Evolutionary conservation across 2,329 filamentous ascomycete species (phyloP).

Genomic region (Sclerotinia sclerotiorum): DNA sequence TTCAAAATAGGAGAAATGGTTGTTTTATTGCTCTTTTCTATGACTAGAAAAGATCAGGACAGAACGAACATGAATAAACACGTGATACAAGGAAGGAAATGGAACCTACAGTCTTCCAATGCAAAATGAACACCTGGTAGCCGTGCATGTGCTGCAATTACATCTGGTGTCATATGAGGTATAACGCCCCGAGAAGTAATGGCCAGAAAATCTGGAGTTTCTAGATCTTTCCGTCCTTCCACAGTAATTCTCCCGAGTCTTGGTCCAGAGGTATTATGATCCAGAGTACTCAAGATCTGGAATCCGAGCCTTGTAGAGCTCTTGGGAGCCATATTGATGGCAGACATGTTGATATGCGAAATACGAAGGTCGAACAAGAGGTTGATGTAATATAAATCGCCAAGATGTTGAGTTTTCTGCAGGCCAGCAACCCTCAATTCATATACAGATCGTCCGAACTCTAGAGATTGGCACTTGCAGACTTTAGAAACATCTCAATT

Average conservation of each 20-base stretch:
- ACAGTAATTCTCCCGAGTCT: slow-evolving; percentile 52
- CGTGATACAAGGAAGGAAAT: slow-evolving; percentile 35
- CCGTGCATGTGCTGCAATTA: slow-evolving; percentile 62
- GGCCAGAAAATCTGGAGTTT: slow-evolving; percentile 81
- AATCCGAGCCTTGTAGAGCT: slow-evolving; percentile 29
- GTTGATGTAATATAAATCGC: slow-evolving; percentile 1
- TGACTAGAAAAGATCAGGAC: slow-evolving; percentile 46
- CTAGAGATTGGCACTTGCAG: not conserved
- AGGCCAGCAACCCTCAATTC: slow-evolving; percentile 34
- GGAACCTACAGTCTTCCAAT: slow-evolving; percentile 82
- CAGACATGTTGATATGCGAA: slow-evolving; percentile 18
- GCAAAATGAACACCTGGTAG: slow-evolving; percentile 75
- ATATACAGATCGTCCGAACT: slow-evolving; percentile 25
- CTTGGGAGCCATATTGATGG: slow-evolving; percentile 23
- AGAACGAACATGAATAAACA: slow-evolving; percentile 15
- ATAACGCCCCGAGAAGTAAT: slow-evolving; percentile 80
- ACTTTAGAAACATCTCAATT: slow-evolving; percentile 26
- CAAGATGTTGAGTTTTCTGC: slow-evolving; percentile 32
- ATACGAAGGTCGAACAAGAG: not conserved
- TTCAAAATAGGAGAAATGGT: slow-evolving; percentile 52
- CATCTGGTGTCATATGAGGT: slow-evolving; percentile 88
- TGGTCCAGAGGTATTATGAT: slow-evolving; percentile 27
- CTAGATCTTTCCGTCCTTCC: slow-evolving; percentile 60
- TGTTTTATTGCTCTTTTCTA: slow-evolving; percentile 49
- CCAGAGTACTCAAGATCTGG: slow-evolving; percentile 31